These are phyloP conservation scores for Wickerhamomyces chaumierensis DNA, from an alignment of 805 yeast genomes.

Conservation along the genomic window DNA sequence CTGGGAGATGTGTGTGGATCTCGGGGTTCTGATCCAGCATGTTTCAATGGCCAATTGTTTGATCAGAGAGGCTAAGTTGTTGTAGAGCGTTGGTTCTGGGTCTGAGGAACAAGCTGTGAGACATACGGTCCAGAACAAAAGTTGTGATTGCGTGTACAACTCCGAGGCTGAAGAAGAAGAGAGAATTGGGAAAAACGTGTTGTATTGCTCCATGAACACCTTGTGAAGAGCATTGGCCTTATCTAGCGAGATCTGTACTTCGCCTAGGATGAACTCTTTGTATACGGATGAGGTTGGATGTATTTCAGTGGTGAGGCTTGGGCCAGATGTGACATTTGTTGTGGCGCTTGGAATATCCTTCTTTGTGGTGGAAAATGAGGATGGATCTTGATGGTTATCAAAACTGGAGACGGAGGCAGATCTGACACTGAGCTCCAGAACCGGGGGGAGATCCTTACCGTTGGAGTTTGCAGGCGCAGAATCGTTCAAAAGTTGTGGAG, in stretches of 20 bases:
- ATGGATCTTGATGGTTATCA: too few species aligned
- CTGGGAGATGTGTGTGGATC: constrained; percentile 89
- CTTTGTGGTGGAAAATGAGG: too few species aligned
- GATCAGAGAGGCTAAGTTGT: constrained; percentile 62
- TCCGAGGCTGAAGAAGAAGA: constrained; percentile 61
- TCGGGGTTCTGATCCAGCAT: constrained; percentile 87
- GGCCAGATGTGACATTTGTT: constrained; percentile 23
- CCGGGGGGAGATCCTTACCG: constrained; percentile 28
- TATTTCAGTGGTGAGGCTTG: not conserved
- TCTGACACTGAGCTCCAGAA: constrained; percentile 29
- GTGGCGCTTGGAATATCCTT: constrained; percentile 7
- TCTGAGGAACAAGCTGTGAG: constrained; percentile 78
- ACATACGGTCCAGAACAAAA: constrained; percentile 85
- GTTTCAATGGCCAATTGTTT: constrained; percentile 84
- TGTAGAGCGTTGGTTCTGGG: constrained; percentile 76
- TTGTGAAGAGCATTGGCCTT: constrained; percentile 68
- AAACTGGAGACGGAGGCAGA: constrained; percentile 18
- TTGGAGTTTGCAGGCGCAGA: constrained; percentile 29
- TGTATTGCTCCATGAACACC: constrained; percentile 50
- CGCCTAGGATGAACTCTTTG: constrained; percentile 61
- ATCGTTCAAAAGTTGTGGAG: constrained; percentile 27
- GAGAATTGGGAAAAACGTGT: constrained; percentile 75
- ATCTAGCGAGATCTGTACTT: constrained; percentile 51
- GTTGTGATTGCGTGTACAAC: constrained; percentile 71
- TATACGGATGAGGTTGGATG: not conserved